These are phyloP conservation scores for Coprinopsis cinerea DNA, from an alignment of 768 basidiomycete species.

Conservation along the genomic window DNA sequence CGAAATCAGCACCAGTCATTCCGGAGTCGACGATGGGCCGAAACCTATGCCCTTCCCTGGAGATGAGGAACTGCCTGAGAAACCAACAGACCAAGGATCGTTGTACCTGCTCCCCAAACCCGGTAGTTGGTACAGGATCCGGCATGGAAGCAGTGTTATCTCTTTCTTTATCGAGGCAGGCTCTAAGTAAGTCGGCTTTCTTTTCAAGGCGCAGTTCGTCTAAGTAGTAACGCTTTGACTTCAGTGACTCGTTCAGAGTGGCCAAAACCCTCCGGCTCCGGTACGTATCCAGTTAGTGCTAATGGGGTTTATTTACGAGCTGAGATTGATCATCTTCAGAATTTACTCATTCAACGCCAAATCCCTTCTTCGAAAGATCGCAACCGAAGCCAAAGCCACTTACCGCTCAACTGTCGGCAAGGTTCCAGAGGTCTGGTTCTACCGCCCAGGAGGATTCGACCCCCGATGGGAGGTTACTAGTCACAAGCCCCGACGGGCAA, in stretches of 20 bases:
- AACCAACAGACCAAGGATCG: no score
- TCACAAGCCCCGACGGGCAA: slow-evolving; percentile 36
- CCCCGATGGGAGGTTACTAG: background rate
- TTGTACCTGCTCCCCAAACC: no score
- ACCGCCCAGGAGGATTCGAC: background rate
- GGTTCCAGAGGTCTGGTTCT: background rate
- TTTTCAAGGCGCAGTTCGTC: no score
- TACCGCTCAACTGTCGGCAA: background rate
- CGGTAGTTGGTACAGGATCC: no score
- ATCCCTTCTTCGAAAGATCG: background rate
- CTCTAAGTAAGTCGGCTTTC: no score
- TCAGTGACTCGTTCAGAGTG: background rate
- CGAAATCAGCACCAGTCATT: background rate
- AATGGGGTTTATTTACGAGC: background rate
- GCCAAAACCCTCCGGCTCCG: background rate
- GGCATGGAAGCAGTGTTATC: no score
- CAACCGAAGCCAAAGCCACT: background rate
- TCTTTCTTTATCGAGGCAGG: no score
- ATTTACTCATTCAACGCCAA: background rate
- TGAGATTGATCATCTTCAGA: background rate
- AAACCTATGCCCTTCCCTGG: background rate
- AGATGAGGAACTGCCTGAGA: background rate
- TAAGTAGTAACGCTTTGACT: background rate
- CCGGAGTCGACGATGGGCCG: background rate
- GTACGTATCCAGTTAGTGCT: background rate